Conservation (phyloP, 2,329 filamentous ascomycete genomes). For the Orbilia quercus region DNA sequence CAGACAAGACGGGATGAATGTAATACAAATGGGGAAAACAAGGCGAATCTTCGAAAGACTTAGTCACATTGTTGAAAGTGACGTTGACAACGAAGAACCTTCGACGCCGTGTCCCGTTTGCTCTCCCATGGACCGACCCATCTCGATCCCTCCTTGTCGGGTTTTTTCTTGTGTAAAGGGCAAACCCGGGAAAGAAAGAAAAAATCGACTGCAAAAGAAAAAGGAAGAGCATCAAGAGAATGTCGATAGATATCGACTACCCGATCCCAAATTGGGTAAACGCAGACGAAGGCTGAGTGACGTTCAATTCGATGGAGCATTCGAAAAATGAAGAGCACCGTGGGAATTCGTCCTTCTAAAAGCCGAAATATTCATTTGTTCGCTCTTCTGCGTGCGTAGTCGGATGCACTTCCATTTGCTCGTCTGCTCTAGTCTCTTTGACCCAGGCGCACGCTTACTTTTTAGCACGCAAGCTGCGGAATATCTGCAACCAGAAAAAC, state of each 20-base stretch:
- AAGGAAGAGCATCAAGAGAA: constrained; percentile 33
- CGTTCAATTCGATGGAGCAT: constrained; percentile 30
- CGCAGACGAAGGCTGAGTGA: constrained; percentile 54
- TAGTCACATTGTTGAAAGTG: constrained; percentile 50
- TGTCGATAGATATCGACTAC: constrained; percentile 43
- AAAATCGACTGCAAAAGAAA: constrained; percentile 7
- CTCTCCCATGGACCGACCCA: constrained; percentile 17
- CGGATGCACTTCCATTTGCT: constrained; percentile 52
- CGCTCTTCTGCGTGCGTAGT: constrained; percentile 33
- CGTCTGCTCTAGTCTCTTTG: constrained; percentile 39
- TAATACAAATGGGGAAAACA: constrained; percentile 55
- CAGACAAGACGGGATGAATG: constrained; percentile 32
- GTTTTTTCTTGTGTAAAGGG: constrained; percentile 39
- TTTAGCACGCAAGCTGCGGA: constrained; percentile 31
- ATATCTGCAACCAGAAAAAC: constrained; percentile 36
- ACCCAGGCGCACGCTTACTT: constrained; percentile 29
- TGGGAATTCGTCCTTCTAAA: constrained; percentile 40
- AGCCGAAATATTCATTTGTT: constrained; percentile 21
- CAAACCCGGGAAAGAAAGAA: constrained; percentile 52
- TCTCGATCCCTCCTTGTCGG: constrained; percentile 20
- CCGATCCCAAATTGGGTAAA: constrained; percentile 48
- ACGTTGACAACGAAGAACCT: constrained; percentile 53
- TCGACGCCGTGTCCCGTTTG: constrained; percentile 32
- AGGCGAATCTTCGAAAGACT: constrained; percentile 41
- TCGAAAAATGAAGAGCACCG: constrained; percentile 35